Conservation (phyloP, 768 basidiomycete genomes). For the Hydnomerulius pinastri region DNA sequence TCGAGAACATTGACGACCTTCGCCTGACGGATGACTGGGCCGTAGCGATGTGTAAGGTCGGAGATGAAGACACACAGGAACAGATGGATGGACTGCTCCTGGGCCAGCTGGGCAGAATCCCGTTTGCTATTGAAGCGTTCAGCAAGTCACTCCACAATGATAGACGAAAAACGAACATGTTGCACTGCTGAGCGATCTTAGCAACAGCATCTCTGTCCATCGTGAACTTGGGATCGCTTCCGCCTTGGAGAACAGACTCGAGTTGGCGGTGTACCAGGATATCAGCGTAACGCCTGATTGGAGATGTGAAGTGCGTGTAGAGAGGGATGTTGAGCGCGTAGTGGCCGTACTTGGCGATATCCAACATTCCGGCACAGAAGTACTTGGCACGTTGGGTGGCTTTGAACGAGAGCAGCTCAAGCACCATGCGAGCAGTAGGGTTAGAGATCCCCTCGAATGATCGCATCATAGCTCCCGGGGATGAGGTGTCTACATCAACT, state of each 20-base stretch:
- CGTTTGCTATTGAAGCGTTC: slow-evolving; percentile 62
- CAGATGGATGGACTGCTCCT: slow-evolving; percentile 95
- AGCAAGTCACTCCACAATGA: background rate
- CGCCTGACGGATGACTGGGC: slow-evolving; percentile 94
- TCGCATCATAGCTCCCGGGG: slow-evolving; percentile 78
- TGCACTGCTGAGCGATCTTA: slow-evolving; percentile 97
- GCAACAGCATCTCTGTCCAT: slow-evolving; percentile 99
- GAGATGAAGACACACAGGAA: slow-evolving; percentile 94
- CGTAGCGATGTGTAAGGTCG: slow-evolving; percentile 92
- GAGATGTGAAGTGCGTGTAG: slow-evolving; percentile 93
- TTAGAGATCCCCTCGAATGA: slow-evolving; percentile 78
- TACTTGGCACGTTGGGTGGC: slow-evolving; percentile 96
- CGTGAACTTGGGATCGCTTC: slow-evolving; percentile 86
- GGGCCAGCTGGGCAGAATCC: slow-evolving; percentile 88
- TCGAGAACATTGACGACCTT: slow-evolving; percentile 96
- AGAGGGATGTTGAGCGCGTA: slow-evolving; percentile 88
- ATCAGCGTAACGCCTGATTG: slow-evolving; percentile 92
- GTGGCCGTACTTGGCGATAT: slow-evolving; percentile 96
- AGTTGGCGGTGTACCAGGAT: slow-evolving; percentile 95
- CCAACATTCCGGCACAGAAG: slow-evolving; percentile 98
- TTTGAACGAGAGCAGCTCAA: slow-evolving; percentile 84
- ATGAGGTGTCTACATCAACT: slow-evolving; percentile 76
- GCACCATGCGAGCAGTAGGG: slow-evolving; percentile 70
- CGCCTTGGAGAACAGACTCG: slow-evolving; percentile 80
- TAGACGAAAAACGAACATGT: slow-evolving; percentile 63